Evolutionary conservation across 2,329 filamentous ascomycete species (phyloP).

Genomic region (Fusarium foetens): DNA sequence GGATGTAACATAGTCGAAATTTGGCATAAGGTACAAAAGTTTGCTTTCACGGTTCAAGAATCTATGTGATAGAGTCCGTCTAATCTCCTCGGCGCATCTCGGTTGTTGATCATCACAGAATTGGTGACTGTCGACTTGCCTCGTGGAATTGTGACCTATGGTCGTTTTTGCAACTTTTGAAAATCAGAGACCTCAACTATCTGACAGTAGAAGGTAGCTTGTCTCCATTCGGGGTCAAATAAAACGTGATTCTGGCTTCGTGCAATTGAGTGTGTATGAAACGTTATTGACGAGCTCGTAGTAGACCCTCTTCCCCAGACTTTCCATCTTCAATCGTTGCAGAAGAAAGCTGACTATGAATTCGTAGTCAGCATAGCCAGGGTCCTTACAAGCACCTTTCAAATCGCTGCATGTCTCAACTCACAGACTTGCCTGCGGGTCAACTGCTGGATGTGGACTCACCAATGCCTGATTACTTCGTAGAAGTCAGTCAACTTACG

Average conservation of each 20-base stretch:
- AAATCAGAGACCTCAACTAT: too few species aligned
- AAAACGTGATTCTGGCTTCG: neutral
- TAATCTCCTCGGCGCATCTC: neutral
- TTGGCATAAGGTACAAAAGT: fast-evolving
- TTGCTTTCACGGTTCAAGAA: neutral
- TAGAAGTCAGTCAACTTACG: neutral
- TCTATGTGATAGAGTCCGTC: fast-evolving
- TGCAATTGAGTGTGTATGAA: neutral
- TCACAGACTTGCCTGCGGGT: neutral
- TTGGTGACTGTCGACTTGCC: neutral
- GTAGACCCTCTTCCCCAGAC: neutral
- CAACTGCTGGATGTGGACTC: neutral
- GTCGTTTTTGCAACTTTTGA: too few species aligned
- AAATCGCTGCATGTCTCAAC: too few species aligned
- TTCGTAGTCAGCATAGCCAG: too few species aligned
- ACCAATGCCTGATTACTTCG: neutral
- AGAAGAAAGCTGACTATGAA: too few species aligned
- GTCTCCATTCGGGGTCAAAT: fast-evolving
- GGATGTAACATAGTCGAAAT: too few species aligned
- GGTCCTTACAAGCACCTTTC: neutral
- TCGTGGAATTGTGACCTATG: neutral
- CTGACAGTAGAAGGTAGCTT: fast-evolving
- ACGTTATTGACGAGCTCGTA: neutral
- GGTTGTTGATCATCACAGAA: neutral
- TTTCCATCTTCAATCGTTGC: too few species aligned